phyloP scores from a whole-genome alignment of 2,329 filamentous ascomycete genomes.

The Cladophialophora bantiana region DNA sequence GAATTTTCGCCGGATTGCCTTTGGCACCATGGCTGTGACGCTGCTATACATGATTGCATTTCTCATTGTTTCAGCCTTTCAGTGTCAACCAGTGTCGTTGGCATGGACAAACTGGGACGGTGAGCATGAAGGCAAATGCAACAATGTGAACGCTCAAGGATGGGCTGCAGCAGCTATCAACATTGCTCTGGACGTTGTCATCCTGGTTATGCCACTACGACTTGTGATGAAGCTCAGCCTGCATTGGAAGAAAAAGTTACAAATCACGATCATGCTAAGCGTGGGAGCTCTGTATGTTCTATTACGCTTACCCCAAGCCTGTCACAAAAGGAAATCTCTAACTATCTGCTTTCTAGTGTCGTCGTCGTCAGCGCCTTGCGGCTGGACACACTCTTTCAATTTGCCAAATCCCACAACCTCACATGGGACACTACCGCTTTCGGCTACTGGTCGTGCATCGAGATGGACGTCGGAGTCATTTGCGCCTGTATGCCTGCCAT shows the following conservation, averaged over 20 bases:
- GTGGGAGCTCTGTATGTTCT: conserved; percentile 54
- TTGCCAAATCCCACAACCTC: conserved; percentile 46
- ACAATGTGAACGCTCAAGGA: conserved; percentile 57
- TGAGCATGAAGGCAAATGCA: conserved; percentile 56
- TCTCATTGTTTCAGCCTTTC: conserved; percentile 47
- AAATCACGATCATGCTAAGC: conserved; percentile 60
- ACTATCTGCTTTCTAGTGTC: conserved; percentile 43
- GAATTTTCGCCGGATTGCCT: conserved; percentile 18
- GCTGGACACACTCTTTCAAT: conserved; percentile 52
- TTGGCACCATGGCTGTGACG: conserved; percentile 43
- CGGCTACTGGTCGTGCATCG: conserved; percentile 52
- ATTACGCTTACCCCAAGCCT: background rate
- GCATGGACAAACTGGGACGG: conserved; percentile 63
- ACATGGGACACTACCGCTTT: conserved; percentile 51
- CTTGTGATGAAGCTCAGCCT: conserved; percentile 47
- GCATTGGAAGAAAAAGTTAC: conserved; percentile 54
- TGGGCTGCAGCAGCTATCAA: conserved; percentile 63
- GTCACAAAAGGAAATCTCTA: background rate
- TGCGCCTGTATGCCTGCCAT: conserved; percentile 54
- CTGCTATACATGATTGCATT: conserved; percentile 54
- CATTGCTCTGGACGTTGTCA: conserved; percentile 61
- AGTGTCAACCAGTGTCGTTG: conserved; percentile 48
- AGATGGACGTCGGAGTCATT: conserved; percentile 54
- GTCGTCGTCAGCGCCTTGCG: conserved; percentile 55
- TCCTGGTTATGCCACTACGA: conserved; percentile 60